Evolutionary conservation across 192 early-diverging fungal species (phyloP), one percentile per base, ranked within the genome.

Genomic region (Podila epigama): DNA sequence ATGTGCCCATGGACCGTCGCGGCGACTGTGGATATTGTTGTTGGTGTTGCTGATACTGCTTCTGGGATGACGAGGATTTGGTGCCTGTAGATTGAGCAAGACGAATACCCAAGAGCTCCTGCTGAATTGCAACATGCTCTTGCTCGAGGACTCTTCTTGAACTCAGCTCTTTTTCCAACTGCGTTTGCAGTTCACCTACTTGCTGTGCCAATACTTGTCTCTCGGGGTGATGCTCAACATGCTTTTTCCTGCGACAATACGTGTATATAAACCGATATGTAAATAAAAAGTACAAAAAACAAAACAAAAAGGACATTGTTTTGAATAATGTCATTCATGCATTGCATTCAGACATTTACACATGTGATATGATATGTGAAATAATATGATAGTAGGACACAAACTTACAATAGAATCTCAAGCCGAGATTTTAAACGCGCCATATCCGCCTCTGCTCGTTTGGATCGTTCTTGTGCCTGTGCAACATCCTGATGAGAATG

Each of bases 191-290:
- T 28, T 68, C 66, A 13, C 48, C 54, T 0, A 77, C 36, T 44
- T 64, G 60, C 34, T 63, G 66, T 20, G 60, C 73, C 3, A 77
- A 33, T 6, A 53, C 34, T 12, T 77, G 60, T 54, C 66, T 27
- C 32, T 77, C 73, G 2, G 73, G 73, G 27, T 66, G 73, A 57
- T 77, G 73, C 9, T 77, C 73, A 1, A 68, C 48, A 53, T 77
- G 73, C 13, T 57, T 68, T 35, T 77, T 77, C 5, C 73, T 77
- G 25, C 12, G 25, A 15, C 33, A 3, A 10, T 12, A 29, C 15
- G 32, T 31, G 42, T 29, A 20, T 22, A 29, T 25, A 11, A 54
- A 6, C 6, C 3, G 33, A 18, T 20, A 44, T n/a, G n/a, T n/a
- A n/a, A n/a, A n/a, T n/a, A n/a, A n/a, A n/a, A n/a, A n/a, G n/a